These are phyloP conservation scores for Pseudocercospora crystallina DNA, from an alignment of 2,329 filamentous ascomycete genomes.

Conservation along the genomic window DNA sequence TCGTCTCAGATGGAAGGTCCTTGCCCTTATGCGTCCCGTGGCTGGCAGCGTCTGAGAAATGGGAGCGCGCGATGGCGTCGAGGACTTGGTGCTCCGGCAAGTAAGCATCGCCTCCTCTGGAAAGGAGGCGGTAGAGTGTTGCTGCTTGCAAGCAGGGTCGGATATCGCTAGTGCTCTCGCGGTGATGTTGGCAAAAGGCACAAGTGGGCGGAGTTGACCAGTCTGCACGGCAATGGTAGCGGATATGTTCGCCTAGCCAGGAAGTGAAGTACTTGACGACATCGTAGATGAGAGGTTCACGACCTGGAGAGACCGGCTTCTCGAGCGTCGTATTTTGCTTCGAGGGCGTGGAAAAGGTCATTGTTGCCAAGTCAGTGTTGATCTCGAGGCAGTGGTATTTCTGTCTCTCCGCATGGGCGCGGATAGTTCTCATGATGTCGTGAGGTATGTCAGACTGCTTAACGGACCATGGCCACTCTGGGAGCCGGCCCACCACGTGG, in stretches of 20 bases:
- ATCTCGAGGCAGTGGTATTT: slow-evolving; percentile 3
- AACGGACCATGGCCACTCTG: slow-evolving; percentile 14
- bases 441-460: too few species aligned
- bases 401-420: slow-evolving; percentile 1
- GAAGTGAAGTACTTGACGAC: neutral
- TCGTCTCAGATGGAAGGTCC: slow-evolving; percentile 1
- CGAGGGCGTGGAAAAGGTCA: neutral
- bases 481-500: slow-evolving; percentile 35
- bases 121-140: slow-evolving; percentile 34
- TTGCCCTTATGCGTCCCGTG: slow-evolving; percentile 3
- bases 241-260: slow-evolving; percentile 8
- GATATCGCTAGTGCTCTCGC: neutral
- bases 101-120: slow-evolving; percentile 31
- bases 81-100: slow-evolving; percentile 22
- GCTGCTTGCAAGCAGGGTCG: slow-evolving; percentile 16
- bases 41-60: neutral
- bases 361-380: neutral
- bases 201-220: neutral
- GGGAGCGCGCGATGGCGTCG: neutral
- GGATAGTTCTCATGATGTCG: neutral
- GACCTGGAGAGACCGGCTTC: neutral
- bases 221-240: neutral
- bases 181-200: slow-evolving; percentile 12
- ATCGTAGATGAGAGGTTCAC: neutral
- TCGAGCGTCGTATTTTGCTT: neutral